Base-by-base conservation (phyloP, 129 eudicot species). In the Ambrosia trifida region DNA sequence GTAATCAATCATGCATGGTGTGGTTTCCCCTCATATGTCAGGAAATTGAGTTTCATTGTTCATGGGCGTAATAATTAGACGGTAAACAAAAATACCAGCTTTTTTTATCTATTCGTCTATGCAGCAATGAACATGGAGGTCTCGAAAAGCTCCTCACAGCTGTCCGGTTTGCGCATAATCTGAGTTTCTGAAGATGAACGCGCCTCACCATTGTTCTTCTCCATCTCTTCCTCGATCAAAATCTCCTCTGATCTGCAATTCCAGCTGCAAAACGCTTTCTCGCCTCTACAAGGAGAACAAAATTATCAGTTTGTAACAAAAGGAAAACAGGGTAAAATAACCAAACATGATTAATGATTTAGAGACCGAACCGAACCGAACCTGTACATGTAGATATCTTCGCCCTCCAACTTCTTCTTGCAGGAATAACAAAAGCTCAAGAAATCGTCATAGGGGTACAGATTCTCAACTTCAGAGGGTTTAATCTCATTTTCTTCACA, bases 351-450 rank as follows among this genome's bases (percentile, higher is more conserved):
- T 49, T 56, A 43, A n/a, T 73, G 64, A 49, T 19, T 65, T 11
- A 1, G 8, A 69, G 69, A 56, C 60, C 85, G 38, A 66, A 92
- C 95, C 95, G 72, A 65, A 56, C 60, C 88, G 38, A 66, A 92
- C 98, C 98, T 92, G 80, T 89, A 92, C 95, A 89, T 92, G 83
- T 92, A 92, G 49, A 89, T 92, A 76, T 92, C 98, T 83, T 85
- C 87, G 0, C 98, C 98, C 66, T 92, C 98, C 88, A 92, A 59
- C 44, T 85, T 83, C 88, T 89, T 92, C 86, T 87, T 82, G 91
- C 98, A 92, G 70, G 84, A 85, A 80, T 75, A 83, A 69, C 98
- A 92, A 70, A 79, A 87, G 84, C 93, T 89, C 88, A 87, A 79
- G 91, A 92, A 92, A 72, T 83, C 86, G 51, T 65, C 74, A 33